Conservation (phyloP, 140 eudicot species). For the Bidens hawaiensis region DNA sequence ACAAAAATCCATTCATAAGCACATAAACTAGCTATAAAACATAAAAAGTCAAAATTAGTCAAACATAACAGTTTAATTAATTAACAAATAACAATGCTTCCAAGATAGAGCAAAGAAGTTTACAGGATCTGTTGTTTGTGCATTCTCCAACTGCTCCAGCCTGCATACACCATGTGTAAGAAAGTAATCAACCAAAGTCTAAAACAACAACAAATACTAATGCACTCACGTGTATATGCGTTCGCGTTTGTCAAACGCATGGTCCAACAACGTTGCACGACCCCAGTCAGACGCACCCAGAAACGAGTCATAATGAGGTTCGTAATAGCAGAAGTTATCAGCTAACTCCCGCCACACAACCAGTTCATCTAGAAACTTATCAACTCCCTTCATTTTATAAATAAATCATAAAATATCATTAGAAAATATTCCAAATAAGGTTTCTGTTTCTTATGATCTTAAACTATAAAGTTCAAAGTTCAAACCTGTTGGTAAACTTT, state of each 20-base stretch:
- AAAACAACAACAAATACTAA: not conserved
- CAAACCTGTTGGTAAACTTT: conserved; percentile 56
- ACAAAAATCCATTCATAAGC: not conserved
- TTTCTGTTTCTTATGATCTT: not conserved
- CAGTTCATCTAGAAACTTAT: conserved; percentile 81
- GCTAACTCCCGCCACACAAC: conserved; percentile 88
- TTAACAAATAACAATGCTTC: conserved; percentile 7
- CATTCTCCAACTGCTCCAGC: conserved; percentile 81
- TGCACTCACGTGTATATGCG: conserved; percentile 73
- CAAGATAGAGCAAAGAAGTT: conserved; percentile 13
- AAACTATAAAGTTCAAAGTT: conserved; percentile 13
- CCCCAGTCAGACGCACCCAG: conserved; percentile 99
- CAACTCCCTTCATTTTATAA: conserved; percentile 64
- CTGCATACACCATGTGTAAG: conserved; percentile 37
- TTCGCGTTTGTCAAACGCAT: conserved; percentile 77
- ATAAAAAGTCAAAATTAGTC: too few relatives aligned
- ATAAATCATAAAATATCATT: not conserved
- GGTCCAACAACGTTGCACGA: conserved; percentile 73
- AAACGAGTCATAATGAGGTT: conserved; percentile 83
- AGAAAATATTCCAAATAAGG: not conserved
- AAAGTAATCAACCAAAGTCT: conserved; percentile 1
- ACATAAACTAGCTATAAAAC: too few relatives aligned
- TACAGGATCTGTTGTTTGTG: conserved; percentile 95
- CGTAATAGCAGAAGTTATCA: conserved; percentile 91
- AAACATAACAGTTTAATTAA: not conserved